Evolutionary conservation across 805 yeast genomes (phyloP).

Genomic region (Hermanozyma aechmeae): DNA sequence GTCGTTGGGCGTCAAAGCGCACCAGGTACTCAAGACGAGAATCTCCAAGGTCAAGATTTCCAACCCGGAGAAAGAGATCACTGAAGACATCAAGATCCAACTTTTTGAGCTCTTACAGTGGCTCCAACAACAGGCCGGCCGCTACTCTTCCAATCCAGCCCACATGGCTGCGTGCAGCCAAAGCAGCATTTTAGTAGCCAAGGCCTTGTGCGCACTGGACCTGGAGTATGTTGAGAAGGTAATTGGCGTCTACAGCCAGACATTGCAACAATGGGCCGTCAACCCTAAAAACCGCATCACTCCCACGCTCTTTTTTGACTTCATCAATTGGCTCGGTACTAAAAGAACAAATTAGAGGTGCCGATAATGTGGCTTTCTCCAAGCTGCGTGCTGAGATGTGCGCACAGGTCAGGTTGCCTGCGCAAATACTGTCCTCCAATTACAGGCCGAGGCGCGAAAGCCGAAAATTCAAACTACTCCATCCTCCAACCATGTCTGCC

Average conservation of each 20-base stretch:
- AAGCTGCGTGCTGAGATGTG: too few relatives aligned
- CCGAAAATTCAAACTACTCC: background rate
- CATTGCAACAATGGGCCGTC: conserved; percentile 55
- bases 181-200: conserved; percentile 56
- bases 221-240: conserved; percentile 31
- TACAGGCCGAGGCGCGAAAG: too few relatives aligned
- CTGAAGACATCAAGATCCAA: conserved; percentile 10
- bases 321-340: conserved; percentile 61
- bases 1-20: conserved; percentile 64
- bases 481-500: conserved; percentile 28
- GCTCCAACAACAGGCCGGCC: conserved; percentile 37
- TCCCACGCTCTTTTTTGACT: conserved; percentile 59
- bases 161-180: conserved; percentile 53
- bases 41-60: conserved; percentile 41
- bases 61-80: conserved; percentile 7
- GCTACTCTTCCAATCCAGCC: conserved; percentile 36
- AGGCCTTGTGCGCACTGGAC: conserved; percentile 36
- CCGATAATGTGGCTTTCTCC: too few relatives aligned
- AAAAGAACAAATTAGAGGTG: conserved; percentile 5
- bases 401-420: too few relatives aligned
- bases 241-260: conserved; percentile 44
- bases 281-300: conserved; percentile 37
- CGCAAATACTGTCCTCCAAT: too few relatives aligned
- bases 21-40: conserved; percentile 55
- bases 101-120: conserved; percentile 22